Evolutionary conservation across 2,329 filamentous ascomycete genomes (phyloP).

Genomic region (Metarhizium guizhouense): DNA sequence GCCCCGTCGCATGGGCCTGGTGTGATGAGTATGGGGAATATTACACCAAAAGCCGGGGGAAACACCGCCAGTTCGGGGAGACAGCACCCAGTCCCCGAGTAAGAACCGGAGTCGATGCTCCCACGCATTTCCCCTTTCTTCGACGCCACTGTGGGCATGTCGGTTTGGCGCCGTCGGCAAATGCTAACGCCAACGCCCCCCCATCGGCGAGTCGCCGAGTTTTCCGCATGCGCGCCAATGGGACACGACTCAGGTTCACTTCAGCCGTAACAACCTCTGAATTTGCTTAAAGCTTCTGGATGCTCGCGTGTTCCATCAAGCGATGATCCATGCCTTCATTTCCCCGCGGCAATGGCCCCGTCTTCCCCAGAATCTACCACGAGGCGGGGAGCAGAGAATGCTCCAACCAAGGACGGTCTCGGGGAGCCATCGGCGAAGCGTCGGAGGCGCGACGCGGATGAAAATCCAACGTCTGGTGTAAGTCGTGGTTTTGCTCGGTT

Average conservation of each 20-base stretch:
- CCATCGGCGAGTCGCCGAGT: too few species aligned
- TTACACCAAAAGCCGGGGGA: neutral
- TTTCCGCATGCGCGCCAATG: too few species aligned
- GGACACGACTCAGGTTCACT: too few species aligned
- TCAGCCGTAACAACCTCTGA: too few species aligned
- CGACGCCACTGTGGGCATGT: too few species aligned
- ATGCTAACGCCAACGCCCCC: too few species aligned
- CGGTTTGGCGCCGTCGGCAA: too few species aligned
- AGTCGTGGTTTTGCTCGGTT: too few species aligned
- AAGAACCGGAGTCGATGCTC: neutral
- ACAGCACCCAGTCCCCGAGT: neutral
- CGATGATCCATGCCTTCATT: neutral
- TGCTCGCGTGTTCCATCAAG: neutral
- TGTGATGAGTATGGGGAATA: neutral
- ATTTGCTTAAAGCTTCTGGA: neutral
- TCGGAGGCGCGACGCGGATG: neutral
- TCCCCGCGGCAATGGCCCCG: slow-evolving; percentile 1
- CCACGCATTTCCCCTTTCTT: too few species aligned
- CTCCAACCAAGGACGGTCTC: neutral
- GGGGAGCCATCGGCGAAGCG: slow-evolving; percentile 5
- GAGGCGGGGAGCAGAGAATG: neutral
- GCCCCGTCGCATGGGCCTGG: neutral
- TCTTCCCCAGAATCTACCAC: slow-evolving; percentile 4
- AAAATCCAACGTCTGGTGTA: too few species aligned
- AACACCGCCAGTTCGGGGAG: neutral